These are phyloP conservation scores for Epichloe hybrida DNA, from an alignment of 2,329 filamentous ascomycete genomes.

Conservation along the genomic window DNA sequence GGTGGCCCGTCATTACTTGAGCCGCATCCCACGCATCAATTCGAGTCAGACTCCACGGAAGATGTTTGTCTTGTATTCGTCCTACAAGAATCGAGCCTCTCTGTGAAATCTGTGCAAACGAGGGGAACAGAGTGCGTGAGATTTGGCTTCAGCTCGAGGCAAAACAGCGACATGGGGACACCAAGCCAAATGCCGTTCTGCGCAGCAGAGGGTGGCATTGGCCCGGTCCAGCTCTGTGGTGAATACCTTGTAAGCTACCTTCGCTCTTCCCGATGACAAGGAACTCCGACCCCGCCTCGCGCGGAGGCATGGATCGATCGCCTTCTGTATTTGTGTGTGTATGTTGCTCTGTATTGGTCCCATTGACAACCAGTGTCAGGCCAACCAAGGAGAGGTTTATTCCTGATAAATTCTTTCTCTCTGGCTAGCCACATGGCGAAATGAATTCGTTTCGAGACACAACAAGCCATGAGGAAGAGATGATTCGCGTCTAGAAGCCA, in stretches of 20 bases:
- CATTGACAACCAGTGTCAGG: constrained; percentile 33
- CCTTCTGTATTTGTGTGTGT: constrained; percentile 3
- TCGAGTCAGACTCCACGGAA: background rate
- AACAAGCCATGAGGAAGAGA: constrained; percentile 15
- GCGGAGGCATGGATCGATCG: constrained; percentile 3
- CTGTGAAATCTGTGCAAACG: background rate
- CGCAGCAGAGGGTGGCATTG: constrained; percentile 16
- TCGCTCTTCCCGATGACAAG: constrained; percentile 14
- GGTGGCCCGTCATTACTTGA: constrained; percentile 1
- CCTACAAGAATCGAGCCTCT: background rate
- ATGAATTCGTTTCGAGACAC: background rate
- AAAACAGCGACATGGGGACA: constrained; percentile 4
- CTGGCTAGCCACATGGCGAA: constrained; percentile 22
- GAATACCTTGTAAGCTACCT: constrained; percentile 14
- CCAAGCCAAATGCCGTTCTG: constrained; percentile 9
- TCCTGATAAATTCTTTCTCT: constrained; percentile 20
- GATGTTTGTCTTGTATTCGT: background rate
- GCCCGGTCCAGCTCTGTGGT: constrained; percentile 17
- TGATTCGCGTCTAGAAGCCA: constrained; percentile 13
- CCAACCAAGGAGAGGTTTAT: constrained; percentile 18
- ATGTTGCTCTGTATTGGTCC: constrained; percentile 12
- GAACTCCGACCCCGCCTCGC: background rate
- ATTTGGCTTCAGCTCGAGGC: background rate
- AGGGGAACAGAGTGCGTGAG: background rate
- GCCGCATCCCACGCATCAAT: background rate